Evolutionary conservation across 345 rosid species (phyloP).

Genomic region (Brassica cretica): DNA sequence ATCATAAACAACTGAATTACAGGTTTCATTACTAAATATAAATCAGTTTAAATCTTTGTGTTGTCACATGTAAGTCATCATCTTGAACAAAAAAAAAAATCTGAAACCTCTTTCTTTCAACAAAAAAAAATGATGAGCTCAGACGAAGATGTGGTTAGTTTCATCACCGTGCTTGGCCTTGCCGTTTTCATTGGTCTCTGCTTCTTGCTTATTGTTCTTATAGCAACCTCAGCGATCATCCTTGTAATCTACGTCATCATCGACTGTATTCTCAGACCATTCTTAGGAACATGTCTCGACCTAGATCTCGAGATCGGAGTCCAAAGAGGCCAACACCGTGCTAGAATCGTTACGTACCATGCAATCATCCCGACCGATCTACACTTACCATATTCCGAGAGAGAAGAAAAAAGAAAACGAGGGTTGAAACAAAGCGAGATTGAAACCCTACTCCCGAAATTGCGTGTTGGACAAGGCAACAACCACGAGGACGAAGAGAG

Average conservation of each 20-base stretch:
- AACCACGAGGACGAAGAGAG: conserved; percentile 1
- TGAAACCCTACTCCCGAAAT: conserved; percentile 33
- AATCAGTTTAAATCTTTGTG: conserved; percentile 9
- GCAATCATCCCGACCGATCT: conserved; percentile 17
- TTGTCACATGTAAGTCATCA: conserved; percentile 4
- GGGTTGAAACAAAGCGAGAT: conserved; percentile 31
- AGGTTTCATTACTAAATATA: conserved; percentile 30
- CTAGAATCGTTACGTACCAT: conserved; percentile 33
- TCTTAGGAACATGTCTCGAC: conserved; percentile 28
- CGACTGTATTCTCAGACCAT: conserved; percentile 35
- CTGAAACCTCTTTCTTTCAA: conserved; percentile 18
- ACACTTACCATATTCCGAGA: background rate
- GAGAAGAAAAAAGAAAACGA: background rate
- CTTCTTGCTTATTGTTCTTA: conserved; percentile 33
- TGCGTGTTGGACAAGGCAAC: conserved; percentile 27
- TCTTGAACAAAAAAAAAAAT: background rate
- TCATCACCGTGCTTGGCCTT: conserved; percentile 32
- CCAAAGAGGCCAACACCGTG: conserved; percentile 31
- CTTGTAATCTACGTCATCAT: conserved; percentile 34
- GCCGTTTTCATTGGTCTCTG: conserved; percentile 31
- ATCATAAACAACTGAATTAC: conserved; percentile 21
- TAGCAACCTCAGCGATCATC: conserved; percentile 31
- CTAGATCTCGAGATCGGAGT: conserved; percentile 36
- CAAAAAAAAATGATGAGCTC: conserved; percentile 22
- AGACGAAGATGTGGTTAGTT: conserved; percentile 32